Percentiles rank a stretch among this genome's conserved stretches.
These are phyloP conservation scores for Elaeis oleifera DNA, from an alignment of 202 grass and related monocot genomes.

Conservation along the genomic window DNA sequence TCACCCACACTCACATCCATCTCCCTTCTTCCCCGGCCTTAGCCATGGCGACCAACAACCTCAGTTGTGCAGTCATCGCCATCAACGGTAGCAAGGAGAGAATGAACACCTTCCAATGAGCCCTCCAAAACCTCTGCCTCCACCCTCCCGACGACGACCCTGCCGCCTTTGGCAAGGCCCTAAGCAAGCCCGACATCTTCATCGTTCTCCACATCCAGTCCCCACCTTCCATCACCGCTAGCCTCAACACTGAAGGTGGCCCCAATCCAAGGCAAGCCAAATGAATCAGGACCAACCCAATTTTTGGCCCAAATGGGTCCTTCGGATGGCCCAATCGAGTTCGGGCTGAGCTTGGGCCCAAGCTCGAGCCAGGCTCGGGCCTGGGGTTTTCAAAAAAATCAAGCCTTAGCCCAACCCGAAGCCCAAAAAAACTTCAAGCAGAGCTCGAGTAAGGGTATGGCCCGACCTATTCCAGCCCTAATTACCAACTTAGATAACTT, in stretches of 20 bases:
- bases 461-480: no score
- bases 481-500: no score
- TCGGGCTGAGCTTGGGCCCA: no score
- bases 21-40: neutral
- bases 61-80: constrained; percentile 58
- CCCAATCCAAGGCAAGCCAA: constrained; percentile 13
- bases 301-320: no score
- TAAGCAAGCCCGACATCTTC: constrained; percentile 22
- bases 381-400: no score
- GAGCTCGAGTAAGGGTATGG: no score
- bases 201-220: constrained; percentile 72
- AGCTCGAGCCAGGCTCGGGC: no score
- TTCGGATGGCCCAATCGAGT: no score
- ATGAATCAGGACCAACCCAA: no score
- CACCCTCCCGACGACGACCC: constrained; percentile 11
- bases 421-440: no score
- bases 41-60: constrained; percentile 60
- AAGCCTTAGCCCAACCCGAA: no score
- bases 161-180: constrained; percentile 24
- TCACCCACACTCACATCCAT: neutral
- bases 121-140: constrained; percentile 68
- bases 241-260: constrained; percentile 64
- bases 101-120: constrained; percentile 79
- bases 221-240: constrained; percentile 47
- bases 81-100: constrained; percentile 91